Conservation (phyloP, 2,329 filamentous ascomycete genomes). For the Cercospora sp. region DNA sequence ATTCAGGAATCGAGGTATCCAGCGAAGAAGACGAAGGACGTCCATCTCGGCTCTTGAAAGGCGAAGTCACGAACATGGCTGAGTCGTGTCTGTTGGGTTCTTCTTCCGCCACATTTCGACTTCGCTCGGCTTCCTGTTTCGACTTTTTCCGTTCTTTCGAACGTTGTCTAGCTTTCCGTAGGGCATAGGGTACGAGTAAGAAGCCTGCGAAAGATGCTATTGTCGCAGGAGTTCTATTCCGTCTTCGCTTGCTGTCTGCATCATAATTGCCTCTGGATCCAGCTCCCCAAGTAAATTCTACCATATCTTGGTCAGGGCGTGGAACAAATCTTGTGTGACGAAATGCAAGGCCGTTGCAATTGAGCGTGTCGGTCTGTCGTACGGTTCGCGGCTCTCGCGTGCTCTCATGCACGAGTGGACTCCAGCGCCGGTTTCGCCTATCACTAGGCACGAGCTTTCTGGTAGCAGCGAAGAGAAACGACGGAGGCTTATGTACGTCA, state of each 20-base stretch:
- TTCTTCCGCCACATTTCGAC: background rate
- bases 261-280: background rate
- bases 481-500: background rate
- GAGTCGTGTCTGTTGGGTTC: background rate
- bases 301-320: background rate
- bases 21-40: background rate
- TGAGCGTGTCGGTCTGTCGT: constrained; percentile 6
- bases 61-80: background rate
- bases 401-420: background rate
- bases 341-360: constrained; percentile 12
- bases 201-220: constrained; percentile 1
- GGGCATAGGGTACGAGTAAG: background rate
- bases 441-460: background rate
- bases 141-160: background rate
- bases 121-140: background rate
- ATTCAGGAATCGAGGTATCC: background rate
- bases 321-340: constrained; percentile 5
- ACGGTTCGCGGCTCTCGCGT: background rate
- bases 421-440: background rate
- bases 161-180: background rate
- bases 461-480: background rate
- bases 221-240: background rate
- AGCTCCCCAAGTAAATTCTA: background rate
- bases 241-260: background rate
- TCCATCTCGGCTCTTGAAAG: background rate